Evolutionary conservation across 2,329 filamentous ascomycete species (phyloP), one percentile per base, ranked within the genome.

Genomic region (Leptographium lundbergii): DNA sequence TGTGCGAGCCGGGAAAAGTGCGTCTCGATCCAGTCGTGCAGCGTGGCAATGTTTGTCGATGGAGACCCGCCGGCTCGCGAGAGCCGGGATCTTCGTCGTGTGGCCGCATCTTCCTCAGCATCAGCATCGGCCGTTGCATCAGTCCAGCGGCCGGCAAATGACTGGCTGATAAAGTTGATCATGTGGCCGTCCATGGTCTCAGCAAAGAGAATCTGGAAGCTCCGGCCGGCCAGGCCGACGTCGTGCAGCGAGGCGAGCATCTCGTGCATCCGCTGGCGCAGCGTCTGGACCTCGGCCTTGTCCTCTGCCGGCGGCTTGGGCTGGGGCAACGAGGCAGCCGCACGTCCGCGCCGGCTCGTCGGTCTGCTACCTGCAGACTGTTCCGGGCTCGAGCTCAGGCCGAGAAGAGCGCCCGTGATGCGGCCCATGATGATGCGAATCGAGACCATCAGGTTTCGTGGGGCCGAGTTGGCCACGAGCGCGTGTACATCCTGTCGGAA

Each of bases 171-270:
- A 64, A 85, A 87, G 14, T 79, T 74, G 51, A 78, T 77, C 75
- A 91, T 83, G 60, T 85, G 76, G 42, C 73, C 72, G 67, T 89
- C 79, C 77, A 90, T 85, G 29, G 87, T 77, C 68, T 87, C 83
- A 19, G 86, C 88, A 66, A 90, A 86, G 42, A 87, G 75, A 34
- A 86, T 79, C 66, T 90, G 85, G 57, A 88, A 87, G 55, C 74
- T 77, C 65, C 88, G 84, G 29, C 85, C 86, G 1, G 84, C 84
- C 22, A 91, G 72, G 0, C 87, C 88, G 25, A 89, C 81, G 54
- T 80, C 76, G 63, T 79, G 74, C 19, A 91, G 72, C 10, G 81
- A 79, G 55, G 80, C 76, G 2, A 87, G 73, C 22, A 89, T 70
- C 48, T 75, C 68, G 34, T 81, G 70, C 54, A 88, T 71, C 56